These are phyloP conservation scores for Diaporthe batatas DNA, from an alignment of 2,329 filamentous ascomycete species.

Conservation along the genomic window DNA sequence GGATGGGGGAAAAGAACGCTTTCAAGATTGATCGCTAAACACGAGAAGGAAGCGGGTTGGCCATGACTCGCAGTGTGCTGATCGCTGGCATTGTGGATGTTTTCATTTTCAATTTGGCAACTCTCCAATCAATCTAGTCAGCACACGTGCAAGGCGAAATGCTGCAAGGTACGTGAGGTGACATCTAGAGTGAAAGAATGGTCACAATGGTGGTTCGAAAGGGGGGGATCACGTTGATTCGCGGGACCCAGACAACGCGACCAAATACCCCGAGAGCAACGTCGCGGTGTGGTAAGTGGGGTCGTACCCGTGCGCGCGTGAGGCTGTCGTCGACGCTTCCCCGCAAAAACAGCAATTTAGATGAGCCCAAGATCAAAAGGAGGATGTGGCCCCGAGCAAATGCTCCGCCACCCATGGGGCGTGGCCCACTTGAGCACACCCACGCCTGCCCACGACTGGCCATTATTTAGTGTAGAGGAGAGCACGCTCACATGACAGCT, in stretches of 20 bases:
- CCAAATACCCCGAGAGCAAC: neutral
- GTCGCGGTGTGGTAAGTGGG: neutral
- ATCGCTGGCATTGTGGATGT: neutral
- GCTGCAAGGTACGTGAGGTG: neutral
- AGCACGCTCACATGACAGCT: slow-evolving; percentile 28
- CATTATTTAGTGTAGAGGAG: slow-evolving; percentile 7
- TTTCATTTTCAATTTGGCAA: slow-evolving; percentile 2
- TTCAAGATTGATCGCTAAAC: neutral
- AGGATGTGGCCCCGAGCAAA: slow-evolving; percentile 11
- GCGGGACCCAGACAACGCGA: neutral
- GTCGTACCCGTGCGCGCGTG: neutral
- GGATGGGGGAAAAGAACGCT: too few species aligned
- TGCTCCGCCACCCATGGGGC: slow-evolving; percentile 15
- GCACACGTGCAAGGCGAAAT: neutral
- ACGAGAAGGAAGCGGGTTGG: neutral
- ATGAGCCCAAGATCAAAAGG: slow-evolving; percentile 28
- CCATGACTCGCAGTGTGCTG: slow-evolving; percentile 9
- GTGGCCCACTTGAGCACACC: neutral
- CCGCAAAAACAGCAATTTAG: slow-evolving; percentile 17
- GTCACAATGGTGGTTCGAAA: neutral
- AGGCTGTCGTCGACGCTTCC: slow-evolving; percentile 20
- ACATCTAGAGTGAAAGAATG: neutral
- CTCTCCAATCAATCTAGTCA: neutral
- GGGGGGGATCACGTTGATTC: neutral
- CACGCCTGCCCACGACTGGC: neutral